Conservation (phyloP, 192 early-diverging fungal genomes). For the Podila horticola region DNA sequence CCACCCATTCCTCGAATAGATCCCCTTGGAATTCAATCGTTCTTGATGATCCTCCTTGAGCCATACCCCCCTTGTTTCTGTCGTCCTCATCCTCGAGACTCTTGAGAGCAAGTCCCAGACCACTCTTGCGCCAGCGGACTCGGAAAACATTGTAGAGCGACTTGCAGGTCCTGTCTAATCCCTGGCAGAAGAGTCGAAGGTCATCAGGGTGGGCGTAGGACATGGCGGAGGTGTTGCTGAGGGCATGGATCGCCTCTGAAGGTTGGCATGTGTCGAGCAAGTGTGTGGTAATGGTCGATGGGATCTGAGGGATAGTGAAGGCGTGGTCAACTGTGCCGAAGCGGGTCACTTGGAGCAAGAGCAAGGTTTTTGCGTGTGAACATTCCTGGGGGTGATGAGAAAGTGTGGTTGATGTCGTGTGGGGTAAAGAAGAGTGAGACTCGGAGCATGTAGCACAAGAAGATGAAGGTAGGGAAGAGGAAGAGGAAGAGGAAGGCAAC, state of each 20-base stretch:
- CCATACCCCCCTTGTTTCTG: neutral
- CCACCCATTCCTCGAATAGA: constrained; percentile 36
- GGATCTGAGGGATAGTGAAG: constrained; percentile 8
- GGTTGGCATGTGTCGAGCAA: neutral
- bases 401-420: neutral
- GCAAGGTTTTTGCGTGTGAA: neutral
- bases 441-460: neutral
- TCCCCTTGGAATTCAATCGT: constrained; percentile 40
- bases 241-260: neutral
- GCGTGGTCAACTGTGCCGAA: constrained; percentile 45
- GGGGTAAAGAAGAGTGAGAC: neutral
- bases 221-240: constrained; percentile 34
- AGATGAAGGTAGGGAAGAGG: constrained; percentile 9
- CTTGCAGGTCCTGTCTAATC: constrained; percentile 27
- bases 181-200: constrained; percentile 23
- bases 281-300: neutral
- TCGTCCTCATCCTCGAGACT: neutral
- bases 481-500: neutral
- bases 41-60: neutral
- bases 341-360: constrained; percentile 37
- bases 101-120: neutral
- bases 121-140: constrained; percentile 25
- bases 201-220: constrained; percentile 37
- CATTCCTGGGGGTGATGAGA: neutral
- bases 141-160: constrained; percentile 11